Conservation (phyloP, 805 yeast species). For the Metschnikowia henanensis region DNA sequence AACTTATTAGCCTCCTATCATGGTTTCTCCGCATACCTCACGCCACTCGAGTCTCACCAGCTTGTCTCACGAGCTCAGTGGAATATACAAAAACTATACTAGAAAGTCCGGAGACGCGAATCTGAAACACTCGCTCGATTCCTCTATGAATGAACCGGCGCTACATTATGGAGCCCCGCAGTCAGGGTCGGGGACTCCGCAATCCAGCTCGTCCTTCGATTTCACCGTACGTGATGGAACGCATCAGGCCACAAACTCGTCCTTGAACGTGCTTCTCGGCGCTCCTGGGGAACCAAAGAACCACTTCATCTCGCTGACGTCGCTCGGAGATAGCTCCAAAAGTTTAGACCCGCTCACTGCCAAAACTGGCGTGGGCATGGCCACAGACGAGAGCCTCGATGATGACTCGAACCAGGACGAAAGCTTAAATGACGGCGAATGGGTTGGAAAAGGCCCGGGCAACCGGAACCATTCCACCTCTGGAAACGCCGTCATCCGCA, state of each 20-base stretch:
- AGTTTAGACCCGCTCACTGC: constrained; percentile 2
- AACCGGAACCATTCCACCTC: constrained; percentile 11
- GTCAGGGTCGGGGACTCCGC: constrained; percentile 32
- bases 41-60: constrained; percentile 15
- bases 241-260: constrained; percentile 27
- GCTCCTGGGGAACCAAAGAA: constrained; percentile 25
- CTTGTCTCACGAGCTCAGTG: constrained; percentile 16
- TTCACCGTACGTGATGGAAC: constrained; percentile 22
- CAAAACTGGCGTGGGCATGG: constrained; percentile 6
- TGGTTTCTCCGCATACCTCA: constrained; percentile 7
- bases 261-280: constrained; percentile 37
- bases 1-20: not conserved
- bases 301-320: constrained; percentile 15
- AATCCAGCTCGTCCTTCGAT: constrained; percentile 31
- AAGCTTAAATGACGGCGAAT: constrained; percentile 21
- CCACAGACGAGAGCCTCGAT: constrained; percentile 9
- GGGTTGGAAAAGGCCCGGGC: constrained; percentile 41
- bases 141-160: constrained; percentile 9
- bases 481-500: constrained; percentile 27
- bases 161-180: constrained; percentile 10
- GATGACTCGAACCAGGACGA: constrained; percentile 20
- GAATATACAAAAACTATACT: constrained; percentile 15
- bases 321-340: constrained; percentile 3
- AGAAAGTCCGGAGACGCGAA: constrained; percentile 1
- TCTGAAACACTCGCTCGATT: constrained; percentile 10